Evolutionary conservation across 768 basidiomycete genomes (phyloP), one percentile per base, ranked within the genome.

Genomic region (Jaapia argillacea): DNA sequence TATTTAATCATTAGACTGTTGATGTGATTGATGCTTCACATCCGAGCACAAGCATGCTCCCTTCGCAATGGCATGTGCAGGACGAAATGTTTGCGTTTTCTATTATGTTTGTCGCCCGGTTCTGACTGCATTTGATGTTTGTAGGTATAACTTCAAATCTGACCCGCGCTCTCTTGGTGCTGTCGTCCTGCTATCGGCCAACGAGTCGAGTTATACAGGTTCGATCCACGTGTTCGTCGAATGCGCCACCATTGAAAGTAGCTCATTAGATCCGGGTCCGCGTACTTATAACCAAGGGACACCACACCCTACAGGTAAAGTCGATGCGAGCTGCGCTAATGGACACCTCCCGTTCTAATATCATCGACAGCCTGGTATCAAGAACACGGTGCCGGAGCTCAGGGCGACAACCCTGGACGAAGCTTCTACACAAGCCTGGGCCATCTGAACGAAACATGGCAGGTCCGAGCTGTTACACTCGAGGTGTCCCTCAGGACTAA

Each of bases 281-380:
- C 28, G 28, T 10, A 33, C 10, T 16, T 33, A 33, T 33, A 16
- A 33, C 28, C 28, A 33, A 16, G 28, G 28, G 16, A 33, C 16
- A 16, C 28, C 28, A 10, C 28, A 33, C 28, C 28, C 28, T 33
- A 33, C 28, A 33, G 28, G 28, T 33, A 16, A 10, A 16, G 20
- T 22, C 36, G 24, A n/a, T 28, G 4, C 23, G 12, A 24, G 18
- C 20, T 21, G 12, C 39, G 40, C 13, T 23, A 21, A 33, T 33
- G 10, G 10, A 33, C n/a, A n/a, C n/a, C n/a, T n/a, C n/a, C n/a
- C n/a, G n/a, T n/a, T n/a, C 28, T 33, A 16, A 33, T 10, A n/a
- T n/a, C n/a, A 33, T 33, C 28, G n/a, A 33, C 16, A 33, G 87
- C 90, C 18, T 92, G 87, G 88, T 90, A 74, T 58, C 87, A 89